phyloP scores from a whole-genome alignment of 2,329 filamentous ascomycete genomes.

The Blumeria graminis region DNA sequence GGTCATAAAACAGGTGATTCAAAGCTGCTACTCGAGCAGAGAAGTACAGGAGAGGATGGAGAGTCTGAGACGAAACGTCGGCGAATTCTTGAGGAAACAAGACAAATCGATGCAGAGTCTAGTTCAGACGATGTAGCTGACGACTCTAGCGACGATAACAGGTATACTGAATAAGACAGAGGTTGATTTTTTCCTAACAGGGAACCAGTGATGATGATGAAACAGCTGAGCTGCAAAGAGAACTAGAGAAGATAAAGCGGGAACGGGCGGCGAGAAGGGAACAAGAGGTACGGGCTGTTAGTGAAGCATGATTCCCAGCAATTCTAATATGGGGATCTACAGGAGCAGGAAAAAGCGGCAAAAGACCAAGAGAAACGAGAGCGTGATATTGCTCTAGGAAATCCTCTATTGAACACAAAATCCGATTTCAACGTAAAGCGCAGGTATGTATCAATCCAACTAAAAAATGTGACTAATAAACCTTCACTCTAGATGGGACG shows the following conservation, averaged over 20 bases:
- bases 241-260: constrained; percentile 80
- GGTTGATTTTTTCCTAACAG: too few species aligned
- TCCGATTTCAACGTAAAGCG: constrained; percentile 75
- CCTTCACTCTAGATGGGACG: constrained; percentile 48
- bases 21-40: constrained; percentile 41
- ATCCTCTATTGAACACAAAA: constrained; percentile 65
- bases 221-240: constrained; percentile 69
- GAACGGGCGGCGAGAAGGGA: constrained; percentile 60
- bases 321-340: constrained; percentile 1
- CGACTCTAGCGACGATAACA: constrained; percentile 36
- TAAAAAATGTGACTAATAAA: neutral
- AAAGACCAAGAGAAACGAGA: constrained; percentile 66
- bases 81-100: constrained; percentile 66
- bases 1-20: constrained; percentile 30
- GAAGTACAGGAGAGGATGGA: constrained; percentile 15
- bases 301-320: neutral
- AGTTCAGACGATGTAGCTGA: constrained; percentile 32
- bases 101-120: constrained; percentile 67
- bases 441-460: constrained; percentile 15
- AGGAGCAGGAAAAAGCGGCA: constrained; percentile 59
- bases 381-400: constrained; percentile 72
- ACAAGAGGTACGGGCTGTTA: constrained; percentile 27
- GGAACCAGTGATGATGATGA: constrained; percentile 49
- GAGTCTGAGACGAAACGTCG: constrained; percentile 62
- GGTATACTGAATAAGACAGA: constrained; percentile 12